A percentile compares a stretch with the other conserved stretches of the same genome.
phyloP scores from a whole-genome alignment of 495 filamentous ascomycete genomes.

The Paragyromitra xinjiangensis region DNA sequence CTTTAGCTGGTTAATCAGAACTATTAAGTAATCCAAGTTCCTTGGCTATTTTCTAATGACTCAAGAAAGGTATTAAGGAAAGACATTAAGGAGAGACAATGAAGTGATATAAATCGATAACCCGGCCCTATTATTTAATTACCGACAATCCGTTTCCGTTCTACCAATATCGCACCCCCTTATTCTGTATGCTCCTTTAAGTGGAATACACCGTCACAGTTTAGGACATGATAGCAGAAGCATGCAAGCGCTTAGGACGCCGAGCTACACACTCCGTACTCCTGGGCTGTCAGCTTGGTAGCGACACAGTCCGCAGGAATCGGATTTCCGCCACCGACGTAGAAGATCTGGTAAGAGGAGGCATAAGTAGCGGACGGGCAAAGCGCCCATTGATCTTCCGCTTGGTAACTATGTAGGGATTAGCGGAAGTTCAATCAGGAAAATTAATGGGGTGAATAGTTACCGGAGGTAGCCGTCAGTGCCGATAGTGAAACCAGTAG shows the following conservation, averaged over 20 bases:
- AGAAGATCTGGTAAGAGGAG: conserved; percentile 28
- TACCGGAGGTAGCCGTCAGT: conserved; percentile 25
- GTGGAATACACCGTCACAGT: no score
- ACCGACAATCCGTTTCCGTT: neutral
- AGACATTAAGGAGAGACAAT: neutral
- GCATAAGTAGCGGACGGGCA: conserved; percentile 28
- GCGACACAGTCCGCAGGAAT: conserved; percentile 11
- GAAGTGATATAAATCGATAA: neutral
- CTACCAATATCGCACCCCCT: neutral
- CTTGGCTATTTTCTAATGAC: neutral
- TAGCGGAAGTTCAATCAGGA: neutral
- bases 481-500: conserved; percentile 24
- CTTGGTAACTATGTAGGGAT: conserved; percentile 6
- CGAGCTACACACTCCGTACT: conserved; percentile 1
- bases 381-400: conserved; percentile 18
- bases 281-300: conserved; percentile 18
- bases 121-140: neutral
- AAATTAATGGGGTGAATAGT: neutral
- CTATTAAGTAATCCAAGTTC: neutral
- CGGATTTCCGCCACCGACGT: conserved; percentile 13
- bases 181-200: neutral
- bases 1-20: neutral
- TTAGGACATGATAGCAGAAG: neutral
- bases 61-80: neutral
- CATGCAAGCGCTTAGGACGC: neutral